These are phyloP conservation scores for Aphanomyces stellatus DNA, from an alignment of 352 stramenopile genomes.

Conservation along the genomic window DNA sequence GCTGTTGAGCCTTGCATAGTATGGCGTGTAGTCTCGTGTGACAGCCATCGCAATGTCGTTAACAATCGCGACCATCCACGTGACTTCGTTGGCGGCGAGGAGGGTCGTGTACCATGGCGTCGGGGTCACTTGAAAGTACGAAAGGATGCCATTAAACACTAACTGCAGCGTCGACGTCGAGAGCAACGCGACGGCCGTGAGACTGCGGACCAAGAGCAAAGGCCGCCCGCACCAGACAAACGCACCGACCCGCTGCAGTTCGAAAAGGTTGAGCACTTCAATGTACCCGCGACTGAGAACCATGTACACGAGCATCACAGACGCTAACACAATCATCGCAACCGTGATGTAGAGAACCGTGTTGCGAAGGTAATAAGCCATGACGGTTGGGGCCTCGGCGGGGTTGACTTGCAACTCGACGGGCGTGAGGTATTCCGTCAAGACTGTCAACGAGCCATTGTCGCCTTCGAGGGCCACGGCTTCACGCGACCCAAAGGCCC, in stretches of 20 bases:
- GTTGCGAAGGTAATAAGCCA: background rate
- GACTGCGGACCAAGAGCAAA: background rate
- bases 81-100: background rate
- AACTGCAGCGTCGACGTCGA: background rate
- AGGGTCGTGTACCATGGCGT: conserved; percentile 7
- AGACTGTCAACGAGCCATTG: background rate
- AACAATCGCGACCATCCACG: background rate
- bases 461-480: background rate
- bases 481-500: background rate
- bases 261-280: conserved; percentile 1
- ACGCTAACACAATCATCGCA: background rate
- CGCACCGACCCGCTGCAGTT: background rate
- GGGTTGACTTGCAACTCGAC: background rate
- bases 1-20: conserved; percentile 7
- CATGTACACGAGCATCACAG: background rate
- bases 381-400: background rate
- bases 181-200: background rate
- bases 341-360: background rate
- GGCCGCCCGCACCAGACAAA: conserved; percentile 7
- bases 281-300: background rate
- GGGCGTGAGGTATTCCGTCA: background rate
- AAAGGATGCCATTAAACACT: background rate
- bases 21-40: background rate
- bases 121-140: background rate
- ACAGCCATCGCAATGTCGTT: background rate